phyloP scores from a whole-genome alignment of 345 rosid genomes.

The Brassica incana region DNA sequence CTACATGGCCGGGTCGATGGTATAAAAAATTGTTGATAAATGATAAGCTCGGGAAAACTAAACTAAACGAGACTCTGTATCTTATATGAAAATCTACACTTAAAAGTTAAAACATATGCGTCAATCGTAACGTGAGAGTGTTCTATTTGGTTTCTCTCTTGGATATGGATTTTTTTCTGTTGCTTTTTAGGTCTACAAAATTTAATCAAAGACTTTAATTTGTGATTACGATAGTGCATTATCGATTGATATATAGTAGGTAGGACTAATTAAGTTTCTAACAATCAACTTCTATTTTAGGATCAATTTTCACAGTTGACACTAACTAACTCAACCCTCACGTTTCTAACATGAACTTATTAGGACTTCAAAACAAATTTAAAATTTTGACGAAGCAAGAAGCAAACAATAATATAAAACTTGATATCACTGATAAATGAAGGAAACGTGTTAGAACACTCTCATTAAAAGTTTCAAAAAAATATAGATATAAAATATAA shows the following conservation, averaged over 20 bases:
- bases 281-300: neutral
- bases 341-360: neutral
- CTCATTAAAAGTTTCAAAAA: neutral
- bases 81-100: neutral
- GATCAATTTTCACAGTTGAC: conserved; percentile 7
- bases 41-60: neutral
- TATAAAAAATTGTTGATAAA: neutral
- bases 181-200: neutral
- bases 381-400: neutral
- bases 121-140: conserved; percentile 1
- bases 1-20: neutral
- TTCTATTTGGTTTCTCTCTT: conserved; percentile 8
- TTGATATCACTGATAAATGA: neutral
- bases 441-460: neutral
- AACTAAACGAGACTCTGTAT: neutral
- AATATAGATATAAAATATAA: too few species aligned
- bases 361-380: conserved; percentile 6
- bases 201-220: neutral
- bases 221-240: neutral
- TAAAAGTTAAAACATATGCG: neutral
- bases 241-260: neutral
- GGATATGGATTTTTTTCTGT: neutral
- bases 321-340: conserved; percentile 6
- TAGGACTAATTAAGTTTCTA: neutral
- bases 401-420: neutral